A percentile compares a stretch with the other conserved stretches of the same genome.
These are phyloP conservation scores for Terfezia claveryi DNA, from an alignment of 495 filamentous ascomycete species.

Conservation along the genomic window DNA sequence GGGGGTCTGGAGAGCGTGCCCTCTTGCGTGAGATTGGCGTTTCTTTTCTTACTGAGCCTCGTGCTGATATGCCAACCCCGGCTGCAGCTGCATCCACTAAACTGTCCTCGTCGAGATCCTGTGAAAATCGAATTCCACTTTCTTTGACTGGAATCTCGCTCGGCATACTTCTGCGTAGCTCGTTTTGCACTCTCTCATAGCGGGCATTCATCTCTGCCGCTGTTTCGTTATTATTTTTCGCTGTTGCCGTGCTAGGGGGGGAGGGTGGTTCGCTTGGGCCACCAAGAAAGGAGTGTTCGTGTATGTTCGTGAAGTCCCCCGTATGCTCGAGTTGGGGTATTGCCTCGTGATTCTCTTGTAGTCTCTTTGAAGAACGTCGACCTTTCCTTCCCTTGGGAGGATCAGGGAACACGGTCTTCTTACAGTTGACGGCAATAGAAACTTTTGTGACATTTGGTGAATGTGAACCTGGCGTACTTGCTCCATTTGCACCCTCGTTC, in stretches of 20 bases:
- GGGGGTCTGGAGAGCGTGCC: slow-evolving; percentile 11
- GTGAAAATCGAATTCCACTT: not conserved
- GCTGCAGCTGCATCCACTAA: not conserved
- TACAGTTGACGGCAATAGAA: not conserved
- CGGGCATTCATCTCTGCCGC: not conserved
- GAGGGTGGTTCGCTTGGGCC: not conserved
- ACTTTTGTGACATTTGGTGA: not conserved
- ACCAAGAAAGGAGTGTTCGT: not conserved
- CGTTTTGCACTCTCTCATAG: not conserved
- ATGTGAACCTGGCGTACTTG: not conserved
- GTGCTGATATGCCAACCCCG: not conserved
- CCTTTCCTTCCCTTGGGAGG: not conserved
- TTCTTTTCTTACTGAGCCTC: slow-evolving; percentile 6
- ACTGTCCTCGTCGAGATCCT: not conserved
- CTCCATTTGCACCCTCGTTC: not conserved
- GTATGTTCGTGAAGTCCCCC: not conserved
- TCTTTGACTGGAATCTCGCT: not conserved
- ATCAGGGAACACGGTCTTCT: not conserved
- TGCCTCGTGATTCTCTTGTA: not conserved
- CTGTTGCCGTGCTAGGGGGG: not conserved
- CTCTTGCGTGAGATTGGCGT: slow-evolving; percentile 13
- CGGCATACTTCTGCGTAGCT: not conserved
- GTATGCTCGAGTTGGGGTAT: not conserved
- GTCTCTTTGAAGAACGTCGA: not conserved
- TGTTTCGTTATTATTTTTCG: not conserved